A percentile compares a stretch with the other conserved stretches of the same genome.
Conservation (phyloP, 352 stramenopile genomes). For the Globisporangium canariense region DNA sequence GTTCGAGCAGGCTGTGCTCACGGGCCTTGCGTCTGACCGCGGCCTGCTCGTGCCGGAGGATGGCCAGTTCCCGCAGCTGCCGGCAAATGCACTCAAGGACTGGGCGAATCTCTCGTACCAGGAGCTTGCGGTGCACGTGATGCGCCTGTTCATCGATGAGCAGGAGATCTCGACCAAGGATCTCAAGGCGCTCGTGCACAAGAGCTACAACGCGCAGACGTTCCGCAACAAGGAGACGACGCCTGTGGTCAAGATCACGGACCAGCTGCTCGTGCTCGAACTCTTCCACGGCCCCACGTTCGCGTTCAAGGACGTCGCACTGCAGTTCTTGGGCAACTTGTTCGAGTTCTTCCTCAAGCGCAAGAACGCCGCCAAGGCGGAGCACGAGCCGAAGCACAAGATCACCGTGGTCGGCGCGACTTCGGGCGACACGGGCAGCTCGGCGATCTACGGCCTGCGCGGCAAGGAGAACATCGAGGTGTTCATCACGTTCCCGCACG, state of each 20-base stretch:
- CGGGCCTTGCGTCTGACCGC: constrained; percentile 77
- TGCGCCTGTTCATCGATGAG: constrained; percentile 95
- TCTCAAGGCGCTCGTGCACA: constrained; percentile 89
- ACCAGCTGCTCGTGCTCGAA: constrained; percentile 92
- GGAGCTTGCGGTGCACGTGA: constrained; percentile 93
- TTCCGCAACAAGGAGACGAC: constrained; percentile 95
- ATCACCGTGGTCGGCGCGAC: constrained; percentile 98
- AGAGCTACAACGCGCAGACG: constrained; percentile 89
- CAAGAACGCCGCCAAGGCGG: constrained; percentile 71
- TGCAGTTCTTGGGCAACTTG: constrained; percentile 99
- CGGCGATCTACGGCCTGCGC: constrained; percentile 97
- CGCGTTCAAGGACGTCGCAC: constrained; percentile 99
- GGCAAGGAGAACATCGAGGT: constrained; percentile 97
- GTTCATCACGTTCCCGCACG: constrained; percentile 97
- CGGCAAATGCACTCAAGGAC: constrained; percentile 55
- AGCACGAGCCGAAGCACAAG: constrained; percentile 51
- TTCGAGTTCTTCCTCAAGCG: constrained; percentile 98
- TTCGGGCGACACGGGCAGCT: constrained; percentile 97
- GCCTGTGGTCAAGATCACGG: constrained; percentile 90
- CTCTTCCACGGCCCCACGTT: constrained; percentile 99
- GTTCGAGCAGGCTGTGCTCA: constrained; percentile 88
- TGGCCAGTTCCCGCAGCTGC: constrained; percentile 77
- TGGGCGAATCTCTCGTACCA: constrained; percentile 93
- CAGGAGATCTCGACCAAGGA: constrained; percentile 91
- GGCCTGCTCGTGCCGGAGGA: constrained; percentile 80